Evolutionary conservation across 1,139 yeast species (phyloP), one percentile per base, ranked within the genome.

Genomic region (Candida sanyaensis): DNA sequence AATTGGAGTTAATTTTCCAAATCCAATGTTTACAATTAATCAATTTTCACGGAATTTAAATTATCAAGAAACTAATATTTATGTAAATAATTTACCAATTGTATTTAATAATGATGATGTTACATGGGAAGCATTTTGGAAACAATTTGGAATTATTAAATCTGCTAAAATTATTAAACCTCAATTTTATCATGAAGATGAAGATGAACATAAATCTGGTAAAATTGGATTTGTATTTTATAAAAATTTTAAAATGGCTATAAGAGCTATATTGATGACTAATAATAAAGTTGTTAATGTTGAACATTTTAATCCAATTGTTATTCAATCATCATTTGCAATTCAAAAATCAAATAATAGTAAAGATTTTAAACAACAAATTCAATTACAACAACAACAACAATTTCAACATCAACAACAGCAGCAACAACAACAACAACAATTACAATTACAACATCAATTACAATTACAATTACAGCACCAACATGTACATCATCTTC

Each of bases 31-130:
- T 21, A 46, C 48, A 2, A 46, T 51, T 23, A 48, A 49, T 43
- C 49, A 41, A 39, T 56, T 43, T 63, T 65, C 47, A 45, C 60
- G 45, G 57, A 60, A 47, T 54, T 54, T 41, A 54, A 73, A 74
- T 54, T 73, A 69, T 55, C 88, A 83, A 60, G 86, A 81, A 56
- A 79, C 86, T 2, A 83, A 83, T 57, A 68, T 83, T 40, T 83
- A 82, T 56, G 80, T 83, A 21, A 80, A 76, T 49, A 80, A 80
- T 55, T 64, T 83, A 34, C 78, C 86, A 0, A 57, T 69, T 5
- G 53, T 68, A 6, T 73, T 78, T 45, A 71, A 69, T 28, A 71
- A 73, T 52, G 59, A 73, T 50, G 78, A 74, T 57, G 53, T 50
- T 8, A 54, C 65, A 23, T 74, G 79, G 79, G 69, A 63, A 44